These are phyloP conservation scores for Cyberlindnera nakhonratchasimensis DNA, from an alignment of 805 yeast genomes.

Conservation along the genomic window DNA sequence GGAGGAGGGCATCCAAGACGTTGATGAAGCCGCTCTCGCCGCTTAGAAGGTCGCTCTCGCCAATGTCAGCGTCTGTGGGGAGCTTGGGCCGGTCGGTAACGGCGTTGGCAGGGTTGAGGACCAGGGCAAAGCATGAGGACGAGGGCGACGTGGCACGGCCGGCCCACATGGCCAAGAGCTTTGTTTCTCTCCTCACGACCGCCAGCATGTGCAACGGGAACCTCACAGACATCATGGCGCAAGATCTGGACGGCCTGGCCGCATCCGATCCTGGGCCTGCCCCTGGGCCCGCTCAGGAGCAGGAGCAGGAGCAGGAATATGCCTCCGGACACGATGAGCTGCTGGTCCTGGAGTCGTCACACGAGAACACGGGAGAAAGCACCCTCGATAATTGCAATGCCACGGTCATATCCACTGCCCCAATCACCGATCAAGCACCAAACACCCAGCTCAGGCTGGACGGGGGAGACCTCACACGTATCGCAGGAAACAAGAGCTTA, in stretches of 20 bases:
- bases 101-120: slow-evolving; percentile 2
- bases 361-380: no score
- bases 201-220: slow-evolving; percentile 45
- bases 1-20: slow-evolving; percentile 6
- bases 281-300: slow-evolving; percentile 3
- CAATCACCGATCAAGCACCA: background rate
- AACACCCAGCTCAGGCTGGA: no score
- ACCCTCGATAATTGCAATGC: background rate
- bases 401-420: background rate
- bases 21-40: slow-evolving; percentile 15
- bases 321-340: background rate
- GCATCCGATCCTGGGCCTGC: background rate
- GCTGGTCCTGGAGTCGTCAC: no score
- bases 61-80: slow-evolving; percentile 11
- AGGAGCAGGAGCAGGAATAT: background rate
- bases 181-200: slow-evolving; percentile 53
- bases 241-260: slow-evolving; percentile 5
- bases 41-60: slow-evolving; percentile 11
- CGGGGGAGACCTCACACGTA: no score
- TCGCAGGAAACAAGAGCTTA: slow-evolving; percentile 13
- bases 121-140: slow-evolving; percentile 3
- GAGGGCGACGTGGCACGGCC: slow-evolving; percentile 35
- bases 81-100: slow-evolving; percentile 11
- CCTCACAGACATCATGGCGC: slow-evolving; percentile 32
- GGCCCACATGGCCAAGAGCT: slow-evolving; percentile 46